phyloP scores from a whole-genome alignment of 2,329 filamentous ascomycete species.

The Whalleya microplaca region DNA sequence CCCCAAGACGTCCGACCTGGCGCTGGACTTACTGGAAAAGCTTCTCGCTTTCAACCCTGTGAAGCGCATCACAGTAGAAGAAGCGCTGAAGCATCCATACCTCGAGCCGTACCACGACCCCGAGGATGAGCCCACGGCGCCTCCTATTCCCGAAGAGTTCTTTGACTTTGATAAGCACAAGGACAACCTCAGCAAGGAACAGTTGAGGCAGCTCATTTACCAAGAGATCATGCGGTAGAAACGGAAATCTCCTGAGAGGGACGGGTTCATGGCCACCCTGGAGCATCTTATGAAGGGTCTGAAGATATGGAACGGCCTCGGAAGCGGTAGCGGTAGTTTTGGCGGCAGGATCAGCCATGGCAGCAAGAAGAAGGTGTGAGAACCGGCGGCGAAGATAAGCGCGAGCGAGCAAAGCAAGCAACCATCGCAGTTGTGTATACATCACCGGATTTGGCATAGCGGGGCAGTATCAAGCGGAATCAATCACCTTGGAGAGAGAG shows the following conservation, averaged over 20 bases:
- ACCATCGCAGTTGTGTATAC: background rate
- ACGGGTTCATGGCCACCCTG: background rate
- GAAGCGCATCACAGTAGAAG: slow-evolving; percentile 97
- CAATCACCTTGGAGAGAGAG: slow-evolving; percentile 2
- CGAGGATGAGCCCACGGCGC: slow-evolving; percentile 95
- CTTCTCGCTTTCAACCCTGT: slow-evolving; percentile 97
- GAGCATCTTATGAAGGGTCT: slow-evolving; percentile 4
- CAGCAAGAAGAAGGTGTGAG: background rate
- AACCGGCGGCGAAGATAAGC: too few species aligned
- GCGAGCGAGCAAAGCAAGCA: background rate
- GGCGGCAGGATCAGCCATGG: too few species aligned
- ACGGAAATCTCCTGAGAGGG: slow-evolving; percentile 3
- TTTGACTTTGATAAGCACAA: slow-evolving; percentile 99
- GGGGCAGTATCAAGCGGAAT: background rate
- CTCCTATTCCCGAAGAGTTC: slow-evolving; percentile 97
- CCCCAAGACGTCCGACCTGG: slow-evolving; percentile 98
- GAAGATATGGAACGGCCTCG: too few species aligned
- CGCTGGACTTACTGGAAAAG: slow-evolving; percentile 92
- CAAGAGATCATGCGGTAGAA: slow-evolving; percentile 82
- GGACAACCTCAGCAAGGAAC: slow-evolving; percentile 97
- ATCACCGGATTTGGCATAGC: slow-evolving; percentile 5
- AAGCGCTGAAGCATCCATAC: slow-evolving; percentile 96
- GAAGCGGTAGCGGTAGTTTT: background rate
- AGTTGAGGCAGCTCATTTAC: slow-evolving; percentile 96
- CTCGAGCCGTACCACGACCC: slow-evolving; percentile 98